Evolutionary conservation across 1,284 basidiomycete species (phyloP).

Genomic region (Puccinia horiana): DNA sequence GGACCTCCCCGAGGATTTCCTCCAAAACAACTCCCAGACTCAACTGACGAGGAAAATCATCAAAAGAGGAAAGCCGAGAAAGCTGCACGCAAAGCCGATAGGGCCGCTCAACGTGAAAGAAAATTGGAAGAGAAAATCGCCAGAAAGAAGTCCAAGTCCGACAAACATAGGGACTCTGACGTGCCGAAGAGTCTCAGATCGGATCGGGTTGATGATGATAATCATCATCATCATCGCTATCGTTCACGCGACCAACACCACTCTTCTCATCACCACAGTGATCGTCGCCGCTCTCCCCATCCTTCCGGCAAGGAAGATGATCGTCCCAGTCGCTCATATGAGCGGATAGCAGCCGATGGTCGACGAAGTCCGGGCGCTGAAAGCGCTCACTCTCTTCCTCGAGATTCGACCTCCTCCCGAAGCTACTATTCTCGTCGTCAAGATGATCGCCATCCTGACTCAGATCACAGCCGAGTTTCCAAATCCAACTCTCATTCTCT

Average conservation of each 20-base stretch:
- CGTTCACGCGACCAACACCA: conserved; percentile 9
- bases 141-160: background rate
- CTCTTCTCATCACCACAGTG: background rate
- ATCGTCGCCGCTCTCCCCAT: background rate
- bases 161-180: background rate
- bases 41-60: background rate
- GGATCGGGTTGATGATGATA: background rate
- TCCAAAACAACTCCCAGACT: background rate
- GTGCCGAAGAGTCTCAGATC: background rate
- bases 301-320: background rate
- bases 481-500: background rate
- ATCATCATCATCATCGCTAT: background rate
- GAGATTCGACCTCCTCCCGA: background rate
- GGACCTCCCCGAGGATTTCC: background rate
- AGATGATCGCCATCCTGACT: background rate
- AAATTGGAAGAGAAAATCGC: background rate
- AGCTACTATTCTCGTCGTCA: background rate
- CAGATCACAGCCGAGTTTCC: background rate
- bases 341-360: background rate
- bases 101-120: conserved; percentile 6
- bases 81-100: conserved; percentile 33
- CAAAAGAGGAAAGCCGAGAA: conserved; percentile 33
- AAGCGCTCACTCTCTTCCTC: background rate
- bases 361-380: conserved; percentile 12
- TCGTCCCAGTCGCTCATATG: background rate